Evolutionary conservation across 345 rosid species (phyloP).

Genomic region (Psidium guajava): DNA sequence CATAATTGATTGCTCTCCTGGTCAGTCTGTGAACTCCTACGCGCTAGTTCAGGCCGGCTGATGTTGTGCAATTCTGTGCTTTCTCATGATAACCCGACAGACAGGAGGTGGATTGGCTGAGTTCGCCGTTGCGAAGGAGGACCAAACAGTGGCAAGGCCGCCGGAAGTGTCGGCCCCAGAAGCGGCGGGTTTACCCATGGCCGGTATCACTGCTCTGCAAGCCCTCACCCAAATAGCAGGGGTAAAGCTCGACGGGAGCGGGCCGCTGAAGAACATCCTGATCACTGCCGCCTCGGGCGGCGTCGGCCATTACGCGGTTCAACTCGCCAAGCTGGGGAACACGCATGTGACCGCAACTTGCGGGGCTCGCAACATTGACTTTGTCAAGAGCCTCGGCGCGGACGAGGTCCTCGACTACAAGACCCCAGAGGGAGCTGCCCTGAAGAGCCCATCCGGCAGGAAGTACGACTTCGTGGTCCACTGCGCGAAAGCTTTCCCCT

Average conservation of each 20-base stretch:
- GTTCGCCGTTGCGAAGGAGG: constrained; percentile 50
- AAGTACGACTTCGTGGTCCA: constrained; percentile 70
- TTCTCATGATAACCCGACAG: constrained; percentile 11
- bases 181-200: constrained; percentile 52
- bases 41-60: not conserved
- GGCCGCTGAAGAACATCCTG: constrained; percentile 39
- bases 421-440: constrained; percentile 65
- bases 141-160: constrained; percentile 37
- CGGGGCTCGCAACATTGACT: constrained; percentile 59
- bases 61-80: not conserved
- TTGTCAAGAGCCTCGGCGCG: constrained; percentile 66
- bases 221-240: constrained; percentile 51
- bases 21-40: not conserved
- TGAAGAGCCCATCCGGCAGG: constrained; percentile 60
- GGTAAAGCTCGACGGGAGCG: constrained; percentile 55
- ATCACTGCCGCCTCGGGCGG: constrained; percentile 84
- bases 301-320: constrained; percentile 78
- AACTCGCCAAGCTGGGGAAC: constrained; percentile 66
- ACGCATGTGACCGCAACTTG: constrained; percentile 82
- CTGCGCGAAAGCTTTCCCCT: constrained; percentile 49
- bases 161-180: constrained; percentile 59
- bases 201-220: constrained; percentile 59
- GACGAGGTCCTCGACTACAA: constrained; percentile 79
- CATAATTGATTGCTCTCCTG: not conserved
- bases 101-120: constrained; percentile 51